Base-by-base conservation (phyloP, 331 rosid genomes). In the Cydonia oblonga region DNA sequence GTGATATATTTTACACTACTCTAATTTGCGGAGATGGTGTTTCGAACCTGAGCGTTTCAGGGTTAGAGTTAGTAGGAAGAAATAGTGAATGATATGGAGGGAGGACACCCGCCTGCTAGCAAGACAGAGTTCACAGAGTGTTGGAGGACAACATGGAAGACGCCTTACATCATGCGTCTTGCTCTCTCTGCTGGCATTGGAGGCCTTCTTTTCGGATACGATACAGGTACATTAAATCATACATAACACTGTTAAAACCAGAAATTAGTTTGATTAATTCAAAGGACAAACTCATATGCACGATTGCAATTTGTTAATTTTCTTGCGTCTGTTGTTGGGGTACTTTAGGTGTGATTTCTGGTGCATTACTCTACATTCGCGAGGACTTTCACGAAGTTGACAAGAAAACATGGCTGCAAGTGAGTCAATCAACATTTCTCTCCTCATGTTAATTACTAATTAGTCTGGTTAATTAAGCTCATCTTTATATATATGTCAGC, bases 361-460 rank as follows among this genome's bases (percentile, higher is more conserved):
- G 97, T 22, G 97, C 97, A 13, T 73, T 92, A 80, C 80, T 92
- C 4, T 92, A 92, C 81, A 92, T 92, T 62, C 82, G 86, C 6
- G 97, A 92, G 30, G 90, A 88, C 66, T 90, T 92, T n/a, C 61
- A 25, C 1, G 62, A 66, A 0, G 95, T 90, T 40, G 85, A 85
- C 70, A 85, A 72, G 85, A 84, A 90, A 60, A 88, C 90, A 83
- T 92, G 97, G 96, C 83, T 93, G 16, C 87, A 91, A 90, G 97
- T 62, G 42, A 16, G 44, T 62, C 29, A 18, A 16, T 62, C 40
- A 0, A 14, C 67, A 3, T 18, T 62, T 3, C 18, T 28, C 10
- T 62, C 11, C 16, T 30, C 67, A 62, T 62, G 67, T 29, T 9
- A 62, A 19, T 18, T 30, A 18, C 53, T 15, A 46, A 46, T 49